phyloP scores from a whole-genome alignment of 768 basidiomycete species.

The Leccinum obscurum region DNA sequence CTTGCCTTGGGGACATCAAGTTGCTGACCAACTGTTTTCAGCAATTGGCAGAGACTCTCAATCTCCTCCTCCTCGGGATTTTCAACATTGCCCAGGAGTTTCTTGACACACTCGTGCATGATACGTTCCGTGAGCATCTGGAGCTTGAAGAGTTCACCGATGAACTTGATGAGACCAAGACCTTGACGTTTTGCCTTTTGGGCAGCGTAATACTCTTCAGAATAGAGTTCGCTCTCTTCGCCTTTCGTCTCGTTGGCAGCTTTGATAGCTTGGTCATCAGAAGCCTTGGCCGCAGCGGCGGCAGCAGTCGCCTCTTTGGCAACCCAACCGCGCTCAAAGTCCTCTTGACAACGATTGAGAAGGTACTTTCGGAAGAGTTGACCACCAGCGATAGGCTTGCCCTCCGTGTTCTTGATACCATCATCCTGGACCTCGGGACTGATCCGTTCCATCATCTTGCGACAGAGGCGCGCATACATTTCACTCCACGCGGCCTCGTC shows the following conservation, averaged over 20 bases:
- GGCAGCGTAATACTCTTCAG: slow-evolving; percentile 82
- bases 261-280: no score
- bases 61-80: slow-evolving; percentile 98
- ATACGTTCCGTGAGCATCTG: slow-evolving; percentile 97
- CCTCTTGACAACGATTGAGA: slow-evolving; percentile 94
- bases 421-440: slow-evolving; percentile 87
- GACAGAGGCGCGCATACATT: slow-evolving; percentile 95
- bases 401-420: slow-evolving; percentile 75
- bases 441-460: slow-evolving; percentile 95
- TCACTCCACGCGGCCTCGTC: slow-evolving; percentile 95
- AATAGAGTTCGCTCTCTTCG: no score
- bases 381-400: slow-evolving; percentile 89
- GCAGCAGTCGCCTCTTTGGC: slow-evolving; percentile 78
- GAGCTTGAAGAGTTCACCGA: slow-evolving; percentile 98
- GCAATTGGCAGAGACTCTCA: slow-evolving; percentile 90
- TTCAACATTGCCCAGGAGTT: slow-evolving; percentile 88
- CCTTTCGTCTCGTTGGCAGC: no score
- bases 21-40: slow-evolving; percentile 82
- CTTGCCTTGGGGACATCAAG: slow-evolving; percentile 82
- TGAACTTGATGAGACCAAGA: slow-evolving; percentile 96
- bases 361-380: slow-evolving; percentile 96
- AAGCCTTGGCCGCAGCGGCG: no score
- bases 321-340: slow-evolving; percentile 97
- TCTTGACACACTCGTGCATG: slow-evolving; percentile 98
- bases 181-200: slow-evolving; percentile 98